phyloP scores from a whole-genome alignment of 345 rosid species.

The Mercurialis annua region DNA sequence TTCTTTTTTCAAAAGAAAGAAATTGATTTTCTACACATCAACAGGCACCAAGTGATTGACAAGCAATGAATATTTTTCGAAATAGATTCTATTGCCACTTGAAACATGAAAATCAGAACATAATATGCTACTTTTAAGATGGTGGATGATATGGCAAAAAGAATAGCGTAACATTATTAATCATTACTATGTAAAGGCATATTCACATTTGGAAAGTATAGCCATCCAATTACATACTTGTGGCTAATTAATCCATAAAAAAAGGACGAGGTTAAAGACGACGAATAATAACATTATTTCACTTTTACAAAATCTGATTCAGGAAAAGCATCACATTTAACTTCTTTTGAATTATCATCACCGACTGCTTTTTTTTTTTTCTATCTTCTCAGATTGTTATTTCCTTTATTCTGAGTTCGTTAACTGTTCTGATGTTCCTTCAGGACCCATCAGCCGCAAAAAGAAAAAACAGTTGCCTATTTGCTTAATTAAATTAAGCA shows the following conservation, averaged over 20 bases:
- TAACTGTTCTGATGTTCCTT: not conserved
- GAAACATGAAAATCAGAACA: too few species aligned
- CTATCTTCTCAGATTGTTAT: not conserved
- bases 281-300: conserved; percentile 21
- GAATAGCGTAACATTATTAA: not conserved
- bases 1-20: too few species aligned
- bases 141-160: not conserved
- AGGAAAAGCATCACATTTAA: not conserved
- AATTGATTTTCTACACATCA: not conserved
- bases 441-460: not conserved
- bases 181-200: conserved; percentile 11
- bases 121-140: too few species aligned
- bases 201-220: not conserved
- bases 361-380: not conserved
- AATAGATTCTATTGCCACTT: not conserved
- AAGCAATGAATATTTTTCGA: not conserved
- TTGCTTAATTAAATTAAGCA: not conserved
- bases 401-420: too few species aligned
- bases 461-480: not conserved
- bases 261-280: not conserved
- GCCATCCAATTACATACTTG: too few species aligned
- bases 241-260: not conserved
- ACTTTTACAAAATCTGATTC: conserved; percentile 23
- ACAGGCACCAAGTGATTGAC: not conserved
- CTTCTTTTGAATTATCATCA: not conserved